Conservation (phyloP, 805 yeast species). For the Saccharomycopsis fermentans region DNA sequence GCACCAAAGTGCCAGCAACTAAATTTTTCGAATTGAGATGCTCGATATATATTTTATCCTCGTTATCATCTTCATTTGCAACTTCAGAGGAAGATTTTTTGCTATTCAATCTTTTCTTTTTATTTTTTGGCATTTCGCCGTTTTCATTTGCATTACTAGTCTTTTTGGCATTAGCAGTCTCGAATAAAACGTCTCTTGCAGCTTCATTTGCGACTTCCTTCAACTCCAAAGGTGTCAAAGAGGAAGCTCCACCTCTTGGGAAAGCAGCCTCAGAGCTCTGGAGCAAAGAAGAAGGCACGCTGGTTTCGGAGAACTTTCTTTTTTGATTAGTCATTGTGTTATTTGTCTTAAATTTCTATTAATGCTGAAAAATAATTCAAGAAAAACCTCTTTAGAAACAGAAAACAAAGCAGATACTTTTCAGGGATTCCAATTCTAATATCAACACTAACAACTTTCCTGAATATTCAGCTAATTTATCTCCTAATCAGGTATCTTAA, state of each 20-base stretch:
- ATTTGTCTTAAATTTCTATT: too few relatives aligned
- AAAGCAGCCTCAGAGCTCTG: constrained; percentile 38
- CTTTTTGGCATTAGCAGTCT: constrained; percentile 18
- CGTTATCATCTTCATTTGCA: constrained; percentile 23
- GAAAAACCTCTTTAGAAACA: neutral
- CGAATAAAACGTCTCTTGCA: constrained; percentile 75
- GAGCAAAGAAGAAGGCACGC: constrained; percentile 26
- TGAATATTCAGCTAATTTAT: too few relatives aligned
- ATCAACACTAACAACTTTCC: too few relatives aligned
- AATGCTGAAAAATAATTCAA: too few relatives aligned
- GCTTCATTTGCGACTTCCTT: constrained; percentile 92
- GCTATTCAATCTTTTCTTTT: constrained; percentile 30
- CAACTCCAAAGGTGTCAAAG: constrained; percentile 79
- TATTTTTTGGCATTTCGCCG: constrained; percentile 15
- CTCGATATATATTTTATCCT: constrained; percentile 40
- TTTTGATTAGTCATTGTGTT: neutral
- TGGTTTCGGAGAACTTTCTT: neutral
- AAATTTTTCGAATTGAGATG: constrained; percentile 52
- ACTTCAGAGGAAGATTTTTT: constrained; percentile 22
- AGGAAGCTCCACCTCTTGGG: constrained; percentile 94
- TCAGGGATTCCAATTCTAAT: too few relatives aligned
- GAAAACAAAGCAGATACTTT: neutral
- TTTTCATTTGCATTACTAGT: constrained; percentile 17
- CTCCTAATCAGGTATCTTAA: too few relatives aligned
- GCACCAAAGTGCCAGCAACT: constrained; percentile 58